Conservation (phyloP, 2,329 filamentous ascomycete genomes). For the Phialophora verrucosa region DNA sequence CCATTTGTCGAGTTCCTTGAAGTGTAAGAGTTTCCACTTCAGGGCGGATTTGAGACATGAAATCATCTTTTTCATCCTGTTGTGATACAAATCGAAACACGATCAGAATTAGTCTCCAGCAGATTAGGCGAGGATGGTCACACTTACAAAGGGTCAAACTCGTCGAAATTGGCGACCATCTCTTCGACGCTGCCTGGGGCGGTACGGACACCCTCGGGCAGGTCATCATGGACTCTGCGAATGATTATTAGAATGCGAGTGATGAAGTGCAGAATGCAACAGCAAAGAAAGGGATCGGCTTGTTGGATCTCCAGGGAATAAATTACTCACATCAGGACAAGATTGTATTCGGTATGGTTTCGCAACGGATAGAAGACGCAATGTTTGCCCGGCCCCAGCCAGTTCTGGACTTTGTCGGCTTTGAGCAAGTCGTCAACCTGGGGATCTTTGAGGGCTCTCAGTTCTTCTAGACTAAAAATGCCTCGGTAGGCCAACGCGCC, state of each 20-base stretch:
- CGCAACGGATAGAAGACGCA: constrained; percentile 31
- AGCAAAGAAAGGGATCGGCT: too few relatives aligned
- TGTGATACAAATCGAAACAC: neutral
- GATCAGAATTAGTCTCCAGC: neutral
- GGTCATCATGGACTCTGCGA: constrained; percentile 10
- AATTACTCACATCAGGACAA: constrained; percentile 25
- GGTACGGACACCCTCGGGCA: constrained; percentile 21
- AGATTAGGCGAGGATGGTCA: neutral
- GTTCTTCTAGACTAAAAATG: constrained; percentile 14
- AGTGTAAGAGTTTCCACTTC: constrained; percentile 65
- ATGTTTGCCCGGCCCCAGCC: constrained; percentile 23
- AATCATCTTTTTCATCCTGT: constrained; percentile 24
- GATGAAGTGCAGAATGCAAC: too few relatives aligned
- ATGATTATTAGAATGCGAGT: too few relatives aligned
- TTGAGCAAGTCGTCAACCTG: neutral
- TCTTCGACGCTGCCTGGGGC: constrained; percentile 23
- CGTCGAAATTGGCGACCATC: constrained; percentile 28
- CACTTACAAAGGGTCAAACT: constrained; percentile 28
- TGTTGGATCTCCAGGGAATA: neutral
- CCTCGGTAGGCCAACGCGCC: constrained; percentile 60
- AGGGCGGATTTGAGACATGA: constrained; percentile 27
- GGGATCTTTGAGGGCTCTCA: neutral
- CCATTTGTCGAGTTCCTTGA: constrained; percentile 64
- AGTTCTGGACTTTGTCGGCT: neutral
- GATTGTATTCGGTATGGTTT: constrained; percentile 28